Evolutionary conservation across 2,329 filamentous ascomycete species (phyloP).

Genomic region (Ophiocordyceps unilateralis): DNA sequence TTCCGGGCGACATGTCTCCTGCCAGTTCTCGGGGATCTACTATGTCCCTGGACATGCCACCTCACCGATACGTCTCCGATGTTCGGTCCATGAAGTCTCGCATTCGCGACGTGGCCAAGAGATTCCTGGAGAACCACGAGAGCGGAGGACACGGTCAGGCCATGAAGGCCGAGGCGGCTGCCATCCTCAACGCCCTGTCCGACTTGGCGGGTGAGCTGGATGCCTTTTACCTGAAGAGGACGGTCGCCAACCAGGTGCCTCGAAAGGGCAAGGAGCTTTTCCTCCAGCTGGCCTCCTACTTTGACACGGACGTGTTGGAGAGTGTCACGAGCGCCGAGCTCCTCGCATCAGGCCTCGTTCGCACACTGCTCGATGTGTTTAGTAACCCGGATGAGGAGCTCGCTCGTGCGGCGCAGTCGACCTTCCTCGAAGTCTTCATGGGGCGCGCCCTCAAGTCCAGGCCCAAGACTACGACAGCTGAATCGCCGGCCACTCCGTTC

Average conservation of each 20-base stretch:
- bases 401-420: slow-evolving; percentile 53
- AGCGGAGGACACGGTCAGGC: slow-evolving; percentile 51
- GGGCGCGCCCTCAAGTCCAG: slow-evolving; percentile 49
- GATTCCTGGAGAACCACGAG: slow-evolving; percentile 72
- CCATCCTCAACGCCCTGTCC: slow-evolving; percentile 59
- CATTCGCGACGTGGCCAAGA: slow-evolving; percentile 62
- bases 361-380: slow-evolving; percentile 67
- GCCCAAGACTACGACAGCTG: slow-evolving; percentile 43
- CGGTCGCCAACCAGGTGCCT: slow-evolving; percentile 24
- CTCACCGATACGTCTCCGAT: slow-evolving; percentile 29
- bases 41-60: slow-evolving; percentile 41
- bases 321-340: slow-evolving; percentile 93
- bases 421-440: slow-evolving; percentile 91
- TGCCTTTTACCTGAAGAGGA: slow-evolving; percentile 45
- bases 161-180: slow-evolving; percentile 62
- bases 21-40: slow-evolving; percentile 49
- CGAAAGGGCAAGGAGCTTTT: slow-evolving; percentile 52
- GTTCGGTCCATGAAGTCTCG: slow-evolving; percentile 40
- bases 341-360: slow-evolving; percentile 76
- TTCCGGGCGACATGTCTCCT: slow-evolving; percentile 45
- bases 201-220: slow-evolving; percentile 55
- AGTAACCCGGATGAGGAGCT: slow-evolving; percentile 48
- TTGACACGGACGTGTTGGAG: slow-evolving; percentile 74
- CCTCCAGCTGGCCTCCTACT: slow-evolving; percentile 59
- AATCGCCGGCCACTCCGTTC: slow-evolving; percentile 67